A percentile compares a stretch with the other conserved stretches of the same genome.
These are phyloP conservation scores for Aquilaria sinensis DNA, from an alignment of 345 rosid genomes.

Conservation along the genomic window DNA sequence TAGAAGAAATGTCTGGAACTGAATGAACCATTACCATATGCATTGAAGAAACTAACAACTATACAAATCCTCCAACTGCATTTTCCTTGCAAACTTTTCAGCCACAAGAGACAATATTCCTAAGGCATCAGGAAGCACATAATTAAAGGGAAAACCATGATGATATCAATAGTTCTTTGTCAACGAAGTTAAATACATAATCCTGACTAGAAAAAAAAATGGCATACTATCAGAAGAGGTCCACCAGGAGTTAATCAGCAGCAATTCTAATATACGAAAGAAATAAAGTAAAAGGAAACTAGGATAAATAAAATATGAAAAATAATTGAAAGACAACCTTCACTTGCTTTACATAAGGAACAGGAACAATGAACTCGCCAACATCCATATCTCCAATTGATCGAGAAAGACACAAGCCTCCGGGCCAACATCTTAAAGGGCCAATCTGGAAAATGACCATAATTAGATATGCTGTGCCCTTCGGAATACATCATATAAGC, in stretches of 20 bases:
- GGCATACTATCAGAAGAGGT: not conserved
- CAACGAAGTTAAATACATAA: too few relatives aligned
- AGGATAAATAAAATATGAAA: constrained; percentile 2
- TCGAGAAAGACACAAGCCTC: constrained; percentile 67
- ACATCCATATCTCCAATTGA: constrained; percentile 64
- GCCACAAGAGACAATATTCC: not conserved
- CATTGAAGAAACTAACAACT: too few relatives aligned
- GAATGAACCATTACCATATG: too few relatives aligned
- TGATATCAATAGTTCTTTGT: too few relatives aligned
- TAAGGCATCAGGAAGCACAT: too few relatives aligned
- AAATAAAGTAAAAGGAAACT: not conserved
- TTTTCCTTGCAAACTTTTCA: not conserved
- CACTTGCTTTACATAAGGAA: constrained; percentile 70
- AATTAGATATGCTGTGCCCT: too few relatives aligned
- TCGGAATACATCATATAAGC: too few relatives aligned
- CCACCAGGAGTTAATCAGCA: too few relatives aligned
- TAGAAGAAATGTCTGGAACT: too few relatives aligned
- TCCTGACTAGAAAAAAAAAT: too few relatives aligned
- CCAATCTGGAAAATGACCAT: constrained; percentile 40
- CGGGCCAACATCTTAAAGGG: constrained; percentile 76
- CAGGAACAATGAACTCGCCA: constrained; percentile 62
- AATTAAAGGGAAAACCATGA: too few relatives aligned
- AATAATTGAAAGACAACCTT: constrained; percentile 36
- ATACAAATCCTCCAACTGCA: not conserved
- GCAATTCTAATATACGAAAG: too few relatives aligned